A percentile compares a stretch with the other conserved stretches of the same genome.
phyloP scores from a whole-genome alignment of 768 basidiomycete genomes.

The Tulasnella sp. region DNA sequence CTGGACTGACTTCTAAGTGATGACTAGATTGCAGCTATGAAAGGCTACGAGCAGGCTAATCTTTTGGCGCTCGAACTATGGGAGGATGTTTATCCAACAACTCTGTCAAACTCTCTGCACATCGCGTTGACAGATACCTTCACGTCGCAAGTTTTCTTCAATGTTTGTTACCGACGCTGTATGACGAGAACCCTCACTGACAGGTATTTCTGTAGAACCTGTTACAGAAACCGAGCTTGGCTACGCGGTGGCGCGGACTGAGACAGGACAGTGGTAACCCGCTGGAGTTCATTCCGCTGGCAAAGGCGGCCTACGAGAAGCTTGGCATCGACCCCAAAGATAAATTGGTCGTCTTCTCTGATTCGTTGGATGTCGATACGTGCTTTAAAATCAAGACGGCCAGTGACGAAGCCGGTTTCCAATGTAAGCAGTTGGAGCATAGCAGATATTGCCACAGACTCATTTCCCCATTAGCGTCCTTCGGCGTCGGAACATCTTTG shows the following conservation, averaged over 20 bases:
- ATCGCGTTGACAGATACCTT: conserved; percentile 96
- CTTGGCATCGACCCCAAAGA: conserved; percentile 67
- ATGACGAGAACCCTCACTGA: neutral
- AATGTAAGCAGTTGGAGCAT: conserved; percentile 47
- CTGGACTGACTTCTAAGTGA: neutral
- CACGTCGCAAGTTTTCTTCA: conserved; percentile 83
- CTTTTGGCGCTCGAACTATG: conserved; percentile 76
- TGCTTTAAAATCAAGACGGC: conserved; percentile 70
- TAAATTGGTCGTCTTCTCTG: conserved; percentile 84
- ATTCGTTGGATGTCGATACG: conserved; percentile 72
- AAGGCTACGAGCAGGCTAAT: conserved; percentile 81
- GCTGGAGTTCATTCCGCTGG: conserved; percentile 72
- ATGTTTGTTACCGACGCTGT: conserved; percentile 48
- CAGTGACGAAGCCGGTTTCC: conserved; percentile 68
- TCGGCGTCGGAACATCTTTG: conserved; percentile 91
- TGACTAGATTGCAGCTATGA: conserved; percentile 73
- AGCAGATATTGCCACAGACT: conserved; percentile 30
- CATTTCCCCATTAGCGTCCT: conserved; percentile 59
- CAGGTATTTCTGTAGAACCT: conserved; percentile 43
- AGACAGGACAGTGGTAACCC: conserved; percentile 96
- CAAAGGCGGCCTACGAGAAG: conserved; percentile 68
- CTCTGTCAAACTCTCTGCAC: conserved; percentile 50
- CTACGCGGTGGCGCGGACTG: conserved; percentile 74
- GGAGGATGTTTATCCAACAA: conserved; percentile 69
- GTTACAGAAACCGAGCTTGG: conserved; percentile 52